Evolutionary conservation across 2,329 filamentous ascomycete genomes (phyloP).

Genomic region (Aaosphaeria arxii): DNA sequence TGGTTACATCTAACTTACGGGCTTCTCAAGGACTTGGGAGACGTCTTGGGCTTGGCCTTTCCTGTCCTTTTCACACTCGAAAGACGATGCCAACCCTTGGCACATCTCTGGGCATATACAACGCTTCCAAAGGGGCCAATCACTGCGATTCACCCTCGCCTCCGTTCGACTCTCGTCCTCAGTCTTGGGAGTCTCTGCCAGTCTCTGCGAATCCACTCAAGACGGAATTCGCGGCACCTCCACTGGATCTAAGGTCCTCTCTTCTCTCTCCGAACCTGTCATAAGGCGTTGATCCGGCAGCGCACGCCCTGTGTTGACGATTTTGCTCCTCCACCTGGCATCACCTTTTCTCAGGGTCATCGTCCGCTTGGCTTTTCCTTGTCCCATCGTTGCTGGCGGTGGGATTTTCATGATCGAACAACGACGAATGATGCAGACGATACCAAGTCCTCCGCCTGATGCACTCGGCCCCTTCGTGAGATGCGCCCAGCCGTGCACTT

Average conservation of each 20-base stretch:
- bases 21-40: conserved; percentile 27
- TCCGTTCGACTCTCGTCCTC: conserved; percentile 2
- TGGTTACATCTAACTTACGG: conserved; percentile 28
- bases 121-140: conserved; percentile 8
- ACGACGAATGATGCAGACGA: neutral
- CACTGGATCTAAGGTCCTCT: neutral
- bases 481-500: conserved; percentile 12
- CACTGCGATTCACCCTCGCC: conserved; percentile 12
- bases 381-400: too few species aligned
- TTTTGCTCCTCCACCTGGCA: neutral
- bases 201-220: conserved; percentile 20
- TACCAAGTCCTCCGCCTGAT: neutral
- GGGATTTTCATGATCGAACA: neutral
- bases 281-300: conserved; percentile 1
- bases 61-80: neutral
- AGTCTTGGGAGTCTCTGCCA: conserved; percentile 1
- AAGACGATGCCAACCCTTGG: neutral
- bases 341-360: neutral
- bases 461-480: neutral
- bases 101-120: conserved; percentile 14
- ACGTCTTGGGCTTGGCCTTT: conserved; percentile 26
- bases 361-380: too few species aligned
- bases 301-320: conserved; percentile 4
- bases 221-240: conserved; percentile 26
- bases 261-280: neutral